Percentiles rank a stretch among this genome's conserved stretches.
Conservation (phyloP, 164 flowering plant genomes). For the Aristolochia fimbriata region DNA sequence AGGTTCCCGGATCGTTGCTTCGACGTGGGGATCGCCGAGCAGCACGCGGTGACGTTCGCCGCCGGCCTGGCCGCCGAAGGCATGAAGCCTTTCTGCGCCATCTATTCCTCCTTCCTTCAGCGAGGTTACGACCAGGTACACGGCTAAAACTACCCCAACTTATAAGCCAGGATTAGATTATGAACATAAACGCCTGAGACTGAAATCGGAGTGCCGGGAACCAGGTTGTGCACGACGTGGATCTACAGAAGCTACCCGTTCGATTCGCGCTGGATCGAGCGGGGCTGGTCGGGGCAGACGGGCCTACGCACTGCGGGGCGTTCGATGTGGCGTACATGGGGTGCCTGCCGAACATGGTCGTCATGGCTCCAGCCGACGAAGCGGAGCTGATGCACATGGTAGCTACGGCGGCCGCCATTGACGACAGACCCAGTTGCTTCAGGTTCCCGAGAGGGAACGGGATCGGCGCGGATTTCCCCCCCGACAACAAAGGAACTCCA, state of each 20-base stretch:
- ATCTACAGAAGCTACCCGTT: slow-evolving; percentile 88
- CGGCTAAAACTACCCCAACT: no score
- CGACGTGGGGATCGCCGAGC: slow-evolving; percentile 96
- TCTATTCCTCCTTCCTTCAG: slow-evolving; percentile 85
- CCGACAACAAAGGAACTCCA: slow-evolving; percentile 63
- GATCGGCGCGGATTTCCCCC: slow-evolving; percentile 50
- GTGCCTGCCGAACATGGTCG: slow-evolving; percentile 91
- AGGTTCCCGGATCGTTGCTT: slow-evolving; percentile 82
- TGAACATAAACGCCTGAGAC: no score
- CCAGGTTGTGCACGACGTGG: slow-evolving; percentile 90
- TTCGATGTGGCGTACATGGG: slow-evolving; percentile 93
- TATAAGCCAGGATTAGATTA: no score
- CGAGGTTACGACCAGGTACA: slow-evolving; percentile 96
- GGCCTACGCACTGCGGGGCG: slow-evolving; percentile 96
- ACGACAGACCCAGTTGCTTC: slow-evolving; percentile 87
- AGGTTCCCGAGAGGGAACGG: slow-evolving; percentile 93
- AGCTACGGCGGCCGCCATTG: slow-evolving; percentile 81
- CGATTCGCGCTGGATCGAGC: slow-evolving; percentile 88
- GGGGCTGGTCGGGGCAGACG: slow-evolving; percentile 93
- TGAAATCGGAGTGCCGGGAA: no score
- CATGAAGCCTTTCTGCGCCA: slow-evolving; percentile 92
- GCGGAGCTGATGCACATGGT: slow-evolving; percentile 89
- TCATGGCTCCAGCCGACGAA: slow-evolving; percentile 93
- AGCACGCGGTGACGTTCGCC: slow-evolving; percentile 94
- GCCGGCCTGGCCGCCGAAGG: slow-evolving; percentile 95